phyloP scores from a whole-genome alignment of 352 stramenopile genomes.

The Phytopythium helicoides region DNA sequence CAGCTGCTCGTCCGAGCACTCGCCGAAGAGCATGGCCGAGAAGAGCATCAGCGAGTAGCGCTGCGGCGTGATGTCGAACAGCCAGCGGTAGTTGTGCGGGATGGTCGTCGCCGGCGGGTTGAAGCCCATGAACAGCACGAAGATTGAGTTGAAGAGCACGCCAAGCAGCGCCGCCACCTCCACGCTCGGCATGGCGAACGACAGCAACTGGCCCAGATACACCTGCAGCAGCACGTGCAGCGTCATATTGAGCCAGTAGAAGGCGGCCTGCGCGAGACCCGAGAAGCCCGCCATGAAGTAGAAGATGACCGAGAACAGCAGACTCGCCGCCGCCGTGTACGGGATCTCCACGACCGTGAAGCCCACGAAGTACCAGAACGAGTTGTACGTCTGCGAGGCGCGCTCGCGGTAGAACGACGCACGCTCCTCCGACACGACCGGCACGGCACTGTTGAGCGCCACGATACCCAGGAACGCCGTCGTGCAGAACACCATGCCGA shows the following conservation, averaged over 20 bases:
- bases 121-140: constrained; percentile 34
- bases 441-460: constrained; percentile 55
- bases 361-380: constrained; percentile 61
- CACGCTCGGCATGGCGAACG: constrained; percentile 16
- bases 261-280: constrained; percentile 11
- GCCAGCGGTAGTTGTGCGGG: constrained; percentile 28
- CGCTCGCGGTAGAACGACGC: constrained; percentile 87
- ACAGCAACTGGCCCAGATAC: constrained; percentile 22
- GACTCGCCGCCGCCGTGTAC: constrained; percentile 51
- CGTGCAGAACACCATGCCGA: constrained; percentile 70
- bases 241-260: constrained; percentile 25
- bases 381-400: constrained; percentile 79
- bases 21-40: constrained; percentile 18
- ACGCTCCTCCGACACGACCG: constrained; percentile 69
- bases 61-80: constrained; percentile 26
- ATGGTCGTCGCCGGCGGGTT: constrained; percentile 26
- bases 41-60: constrained; percentile 25
- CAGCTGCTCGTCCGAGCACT: constrained; percentile 21
- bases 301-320: constrained; percentile 26
- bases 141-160: constrained; percentile 22
- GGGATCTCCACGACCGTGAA: constrained; percentile 49
- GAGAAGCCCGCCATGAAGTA: constrained; percentile 37
- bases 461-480: constrained; percentile 70
- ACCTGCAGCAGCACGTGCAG: constrained; percentile 22
- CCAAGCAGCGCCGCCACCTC: constrained; percentile 17